These are phyloP conservation scores for Neurospora terricola DNA, from an alignment of 495 filamentous ascomycete species.

Conservation along the genomic window DNA sequence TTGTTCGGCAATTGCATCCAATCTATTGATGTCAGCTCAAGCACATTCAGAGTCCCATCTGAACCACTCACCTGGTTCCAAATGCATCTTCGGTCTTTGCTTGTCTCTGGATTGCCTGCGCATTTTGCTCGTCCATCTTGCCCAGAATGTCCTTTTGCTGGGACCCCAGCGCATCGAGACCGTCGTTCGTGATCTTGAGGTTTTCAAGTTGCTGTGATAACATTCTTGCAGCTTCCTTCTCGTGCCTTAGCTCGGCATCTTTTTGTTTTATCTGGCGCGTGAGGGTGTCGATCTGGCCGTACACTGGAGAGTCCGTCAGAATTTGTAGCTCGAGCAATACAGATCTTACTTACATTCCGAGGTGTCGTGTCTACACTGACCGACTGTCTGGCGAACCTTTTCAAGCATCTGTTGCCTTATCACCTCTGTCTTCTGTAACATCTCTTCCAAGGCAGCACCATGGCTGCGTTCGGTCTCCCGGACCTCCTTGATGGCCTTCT, in stretches of 20 bases:
- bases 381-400: conserved; percentile 18
- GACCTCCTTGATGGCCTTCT: conserved; percentile 16
- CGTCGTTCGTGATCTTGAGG: conserved; percentile 16
- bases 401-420: conserved; percentile 22
- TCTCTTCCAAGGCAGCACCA: conserved; percentile 13
- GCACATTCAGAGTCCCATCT: neutral
- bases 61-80: conserved; percentile 1
- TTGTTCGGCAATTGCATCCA: conserved; percentile 5
- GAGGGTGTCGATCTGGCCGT: conserved; percentile 15
- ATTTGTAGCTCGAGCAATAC: neutral
- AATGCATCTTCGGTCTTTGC: conserved; percentile 3
- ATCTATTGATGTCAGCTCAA: neutral
- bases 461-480: conserved; percentile 10
- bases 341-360: conserved; percentile 16
- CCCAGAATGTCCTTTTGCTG: conserved; percentile 24
- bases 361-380: conserved; percentile 16
- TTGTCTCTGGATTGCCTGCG: conserved; percentile 2
- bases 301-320: conserved; percentile 16
- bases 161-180: conserved; percentile 15
- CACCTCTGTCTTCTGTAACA: conserved; percentile 18
- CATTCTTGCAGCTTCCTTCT: conserved; percentile 12
- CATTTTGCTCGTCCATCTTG: conserved; percentile 15
- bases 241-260: conserved; percentile 18
- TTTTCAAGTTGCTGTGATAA: conserved; percentile 20
- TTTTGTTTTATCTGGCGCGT: conserved; percentile 17